Base-by-base conservation (phyloP, 768 basidiomycete genomes). In the Pisolithus tinctorius region DNA sequence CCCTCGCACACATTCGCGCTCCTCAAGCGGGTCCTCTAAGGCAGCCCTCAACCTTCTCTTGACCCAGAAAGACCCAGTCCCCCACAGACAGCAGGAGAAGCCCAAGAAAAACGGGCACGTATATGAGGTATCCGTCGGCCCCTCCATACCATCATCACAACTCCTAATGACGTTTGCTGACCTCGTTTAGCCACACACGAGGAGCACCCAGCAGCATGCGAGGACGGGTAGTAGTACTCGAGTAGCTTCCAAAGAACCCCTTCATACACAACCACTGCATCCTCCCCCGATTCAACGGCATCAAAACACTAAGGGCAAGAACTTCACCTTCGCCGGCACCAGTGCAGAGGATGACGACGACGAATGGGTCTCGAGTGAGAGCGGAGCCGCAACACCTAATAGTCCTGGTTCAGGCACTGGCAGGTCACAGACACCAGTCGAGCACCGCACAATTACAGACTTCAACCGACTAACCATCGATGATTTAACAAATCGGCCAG, bases 331-430 rank as follows among this genome's bases (percentile, higher is more conserved):
- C 51, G 72, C 82, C 8, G 77, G 73, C 47, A 69, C 77, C 29
- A 70, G 68, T 38, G 74, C 67, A 25, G 76, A 72, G 34, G 34
- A 34, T 37, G 75, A 72, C 11, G 84, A 86, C 10, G 84, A 86
- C 50, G 87, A 81, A 51, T 88, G 86, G 86, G 75, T 85, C 1
- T 88, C 86, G 26, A 86, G 82, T 62, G 85, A 86, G 65, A 88
- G 85, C 59, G 86, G 84, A 6, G 83, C 79, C 0, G 84, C 71
- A 0, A 88, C 86, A 1, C 87, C 86, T 4, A 77, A 75, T 57
- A 69, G 73, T 11, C 54, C 69, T 46, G 73, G 72, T 37, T 78
- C 79, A 1, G 75, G 77, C 46, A 73, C 72, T 17, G 71, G 50
- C 17, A 62, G 43, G 47, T 56, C 56, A 23, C 58, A 54, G 36